These are phyloP conservation scores for Penicillium paneum DNA, from an alignment of 2,329 filamentous ascomycete genomes.

Conservation along the genomic window DNA sequence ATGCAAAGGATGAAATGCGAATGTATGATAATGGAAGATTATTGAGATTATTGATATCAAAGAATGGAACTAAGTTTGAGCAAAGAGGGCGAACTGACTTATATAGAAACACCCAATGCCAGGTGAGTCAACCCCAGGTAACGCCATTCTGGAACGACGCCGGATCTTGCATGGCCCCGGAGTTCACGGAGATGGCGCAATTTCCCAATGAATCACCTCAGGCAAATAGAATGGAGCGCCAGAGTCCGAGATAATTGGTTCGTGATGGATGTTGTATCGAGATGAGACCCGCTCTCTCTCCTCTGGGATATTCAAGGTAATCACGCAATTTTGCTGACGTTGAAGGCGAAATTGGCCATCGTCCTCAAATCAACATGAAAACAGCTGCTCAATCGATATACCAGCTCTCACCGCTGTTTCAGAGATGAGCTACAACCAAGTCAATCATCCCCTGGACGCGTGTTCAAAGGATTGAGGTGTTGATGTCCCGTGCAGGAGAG, in stretches of 20 bases:
- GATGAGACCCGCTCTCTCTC: conserved; percentile 2
- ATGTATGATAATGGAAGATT: background rate
- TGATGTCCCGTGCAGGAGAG: conserved; percentile 2
- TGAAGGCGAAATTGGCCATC: conserved; percentile 22
- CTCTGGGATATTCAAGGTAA: conserved; percentile 13
- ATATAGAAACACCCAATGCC: conserved; percentile 1
- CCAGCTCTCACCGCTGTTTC: conserved; percentile 16
- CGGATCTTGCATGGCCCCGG: conserved; percentile 11
- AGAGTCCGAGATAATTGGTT: background rate
- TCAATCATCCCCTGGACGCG: background rate
- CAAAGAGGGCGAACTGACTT: conserved; percentile 1
- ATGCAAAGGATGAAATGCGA: background rate
- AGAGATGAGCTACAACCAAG: background rate
- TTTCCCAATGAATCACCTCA: conserved; percentile 27
- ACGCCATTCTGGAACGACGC: conserved; percentile 19
- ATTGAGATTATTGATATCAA: background rate
- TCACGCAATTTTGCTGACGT: conserved; percentile 27
- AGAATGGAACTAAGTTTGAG: conserved; percentile 4
- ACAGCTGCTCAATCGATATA: background rate
- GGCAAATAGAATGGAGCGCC: background rate
- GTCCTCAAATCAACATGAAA: conserved; percentile 5
- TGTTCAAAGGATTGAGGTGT: background rate
- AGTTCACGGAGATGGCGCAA: conserved; percentile 30
- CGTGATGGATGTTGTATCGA: background rate
- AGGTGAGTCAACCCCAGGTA: conserved; percentile 20